Evolutionary conservation across 2,329 filamentous ascomycete species (phyloP).

Genomic region (Botryotinia convoluta): DNA sequence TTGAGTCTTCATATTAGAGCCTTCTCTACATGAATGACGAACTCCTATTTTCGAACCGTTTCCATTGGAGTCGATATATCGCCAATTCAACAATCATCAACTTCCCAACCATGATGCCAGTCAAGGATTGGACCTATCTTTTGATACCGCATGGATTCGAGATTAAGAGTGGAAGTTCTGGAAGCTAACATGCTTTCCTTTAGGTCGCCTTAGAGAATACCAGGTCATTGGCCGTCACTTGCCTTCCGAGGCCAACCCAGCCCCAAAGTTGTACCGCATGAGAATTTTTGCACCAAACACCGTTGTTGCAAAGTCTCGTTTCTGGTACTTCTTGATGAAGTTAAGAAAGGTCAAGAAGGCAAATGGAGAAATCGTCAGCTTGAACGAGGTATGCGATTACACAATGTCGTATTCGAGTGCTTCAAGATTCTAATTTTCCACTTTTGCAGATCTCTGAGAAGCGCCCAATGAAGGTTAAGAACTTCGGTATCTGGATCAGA

Average conservation of each 20-base stretch:
- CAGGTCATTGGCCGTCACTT: slow-evolving; percentile 99
- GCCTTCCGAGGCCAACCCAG: slow-evolving; percentile 95
- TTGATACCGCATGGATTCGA: neutral
- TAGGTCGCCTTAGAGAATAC: slow-evolving; percentile 99
- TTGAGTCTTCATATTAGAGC: neutral
- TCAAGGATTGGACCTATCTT: neutral
- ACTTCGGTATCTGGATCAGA: slow-evolving; percentile 99
- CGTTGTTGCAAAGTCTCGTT: slow-evolving; percentile 98
- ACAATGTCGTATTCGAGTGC: slow-evolving; percentile 7
- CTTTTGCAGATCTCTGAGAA: slow-evolving; percentile 84
- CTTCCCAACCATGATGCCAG: neutral
- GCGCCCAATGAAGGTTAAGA: slow-evolving; percentile 99
- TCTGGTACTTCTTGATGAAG: slow-evolving; percentile 99
- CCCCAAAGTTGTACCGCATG: slow-evolving; percentile 99
- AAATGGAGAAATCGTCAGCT: slow-evolving; percentile 96
- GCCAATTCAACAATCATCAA: neutral
- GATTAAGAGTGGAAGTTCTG: neutral
- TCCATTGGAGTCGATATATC: neutral
- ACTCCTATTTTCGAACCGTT: neutral
- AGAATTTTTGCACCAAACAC: slow-evolving; percentile 98
- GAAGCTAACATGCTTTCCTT: slow-evolving; percentile 37
- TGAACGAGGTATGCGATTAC: slow-evolving; percentile 77
- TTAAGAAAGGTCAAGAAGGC: slow-evolving; percentile 99
- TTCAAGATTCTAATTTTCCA: slow-evolving; percentile 24
- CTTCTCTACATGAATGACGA: neutral